phyloP scores from a whole-genome alignment of 345 rosid genomes.

The Sisymbrium altissimum region DNA sequence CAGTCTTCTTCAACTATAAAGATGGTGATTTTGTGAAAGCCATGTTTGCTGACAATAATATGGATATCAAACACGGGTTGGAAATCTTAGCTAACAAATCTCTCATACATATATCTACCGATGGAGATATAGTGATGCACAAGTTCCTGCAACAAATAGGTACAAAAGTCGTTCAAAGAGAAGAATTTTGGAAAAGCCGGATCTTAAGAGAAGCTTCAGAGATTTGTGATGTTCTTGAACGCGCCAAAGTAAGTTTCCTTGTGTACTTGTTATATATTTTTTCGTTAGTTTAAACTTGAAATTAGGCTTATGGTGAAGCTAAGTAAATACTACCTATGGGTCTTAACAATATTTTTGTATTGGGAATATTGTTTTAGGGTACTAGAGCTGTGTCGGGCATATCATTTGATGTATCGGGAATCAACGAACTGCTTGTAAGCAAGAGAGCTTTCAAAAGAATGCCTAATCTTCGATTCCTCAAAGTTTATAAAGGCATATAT shows the following conservation, averaged over 20 bases:
- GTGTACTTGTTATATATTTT: too few relatives aligned
- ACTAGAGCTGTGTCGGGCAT: conserved; percentile 12
- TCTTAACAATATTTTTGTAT: neutral
- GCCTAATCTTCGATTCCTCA: conserved; percentile 23
- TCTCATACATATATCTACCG: neutral
- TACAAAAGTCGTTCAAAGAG: neutral
- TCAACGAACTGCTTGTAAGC: neutral
- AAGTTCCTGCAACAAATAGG: conserved; percentile 28
- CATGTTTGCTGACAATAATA: neutral
- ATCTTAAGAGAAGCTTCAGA: conserved; percentile 13
- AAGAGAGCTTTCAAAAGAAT: neutral
- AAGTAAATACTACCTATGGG: too few relatives aligned
- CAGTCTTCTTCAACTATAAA: conserved; percentile 22
- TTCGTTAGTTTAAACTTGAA: too few relatives aligned
- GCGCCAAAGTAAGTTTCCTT: neutral
- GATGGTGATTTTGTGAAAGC: neutral
- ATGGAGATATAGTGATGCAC: conserved; percentile 16
- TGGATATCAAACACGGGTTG: neutral
- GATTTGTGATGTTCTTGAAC: conserved; percentile 18
- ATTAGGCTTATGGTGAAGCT: too few relatives aligned
- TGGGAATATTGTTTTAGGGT: conserved; percentile 9
- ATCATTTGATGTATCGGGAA: neutral
- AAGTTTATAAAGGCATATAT: neutral
- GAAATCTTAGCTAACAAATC: neutral
- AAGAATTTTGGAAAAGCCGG: conserved; percentile 5